phyloP scores from a whole-genome alignment of 306 rosid species.

The Leucaena leucocephala region DNA sequence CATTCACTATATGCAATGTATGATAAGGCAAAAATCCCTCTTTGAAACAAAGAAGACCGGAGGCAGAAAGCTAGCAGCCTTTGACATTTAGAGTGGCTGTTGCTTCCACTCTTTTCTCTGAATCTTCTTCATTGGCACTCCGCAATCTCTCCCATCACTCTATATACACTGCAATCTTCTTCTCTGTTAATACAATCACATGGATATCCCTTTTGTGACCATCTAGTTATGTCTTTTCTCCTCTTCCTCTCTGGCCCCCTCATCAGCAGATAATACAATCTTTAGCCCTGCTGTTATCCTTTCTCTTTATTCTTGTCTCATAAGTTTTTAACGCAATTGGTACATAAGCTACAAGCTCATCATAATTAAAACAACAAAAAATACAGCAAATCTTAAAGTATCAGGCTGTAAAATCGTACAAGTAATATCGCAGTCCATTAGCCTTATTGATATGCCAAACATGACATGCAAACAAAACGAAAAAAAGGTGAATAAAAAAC shows the following conservation, averaged over 20 bases:
- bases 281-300: background rate
- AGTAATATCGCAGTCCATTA: background rate
- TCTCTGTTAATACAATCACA: background rate
- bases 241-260: background rate
- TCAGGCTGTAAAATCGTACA: background rate
- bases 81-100: background rate
- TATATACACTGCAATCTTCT: background rate
- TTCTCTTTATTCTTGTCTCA: background rate
- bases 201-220: background rate
- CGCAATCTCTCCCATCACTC: constrained; percentile 1
- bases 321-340: background rate
- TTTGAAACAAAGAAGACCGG: background rate
- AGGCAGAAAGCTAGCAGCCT: background rate
- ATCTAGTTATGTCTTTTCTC: background rate
- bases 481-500: background rate
- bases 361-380: background rate
- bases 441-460: background rate
- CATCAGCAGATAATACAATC: background rate
- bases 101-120: background rate
- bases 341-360: background rate
- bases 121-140: background rate
- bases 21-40: background rate
- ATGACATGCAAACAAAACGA: background rate
- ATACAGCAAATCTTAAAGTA: background rate
- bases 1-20: background rate